Conservation (phyloP, 2,329 filamentous ascomycete genomes). For the Alternaria arborescens region DNA sequence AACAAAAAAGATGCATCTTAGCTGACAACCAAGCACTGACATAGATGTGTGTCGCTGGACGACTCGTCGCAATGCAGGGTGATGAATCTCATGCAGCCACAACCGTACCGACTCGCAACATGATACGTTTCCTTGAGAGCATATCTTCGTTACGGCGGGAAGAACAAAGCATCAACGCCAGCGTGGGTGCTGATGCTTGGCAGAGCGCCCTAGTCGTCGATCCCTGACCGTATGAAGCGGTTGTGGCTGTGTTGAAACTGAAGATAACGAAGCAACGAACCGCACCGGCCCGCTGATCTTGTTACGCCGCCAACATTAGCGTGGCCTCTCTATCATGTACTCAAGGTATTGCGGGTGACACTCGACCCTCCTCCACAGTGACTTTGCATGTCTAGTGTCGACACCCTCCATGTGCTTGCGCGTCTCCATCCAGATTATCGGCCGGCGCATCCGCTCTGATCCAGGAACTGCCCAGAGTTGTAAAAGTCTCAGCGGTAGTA, state of each 20-base stretch:
- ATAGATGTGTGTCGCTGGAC: neutral
- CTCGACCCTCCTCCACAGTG: slow-evolving; percentile 14
- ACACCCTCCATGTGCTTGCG: slow-evolving; percentile 1
- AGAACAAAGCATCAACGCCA: slow-evolving; percentile 15
- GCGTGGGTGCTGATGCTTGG: slow-evolving; percentile 18
- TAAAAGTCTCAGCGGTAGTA: slow-evolving; percentile 35
- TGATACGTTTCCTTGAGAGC: slow-evolving; percentile 1
- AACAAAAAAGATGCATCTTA: slow-evolving; percentile 1
- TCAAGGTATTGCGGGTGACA: slow-evolving; percentile 2
- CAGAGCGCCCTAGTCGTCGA: slow-evolving; percentile 22
- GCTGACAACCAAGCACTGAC: neutral
- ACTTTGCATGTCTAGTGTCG: neutral
- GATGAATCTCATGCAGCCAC: slow-evolving; percentile 9
- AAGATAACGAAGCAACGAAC: slow-evolving; percentile 37
- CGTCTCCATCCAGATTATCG: slow-evolving; percentile 7
- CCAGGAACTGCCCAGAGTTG: slow-evolving; percentile 29
- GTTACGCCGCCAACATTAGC: slow-evolving; percentile 22
- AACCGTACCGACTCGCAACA: neutral
- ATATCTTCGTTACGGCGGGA: slow-evolving; percentile 8
- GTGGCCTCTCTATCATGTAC: slow-evolving; percentile 6
- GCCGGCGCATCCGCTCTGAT: slow-evolving; percentile 15
- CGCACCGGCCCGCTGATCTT: slow-evolving; percentile 19
- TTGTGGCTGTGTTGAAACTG: slow-evolving; percentile 37
- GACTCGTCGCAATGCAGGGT: slow-evolving; percentile 9
- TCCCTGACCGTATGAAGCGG: slow-evolving; percentile 17